Evolutionary conservation across 2,329 filamentous ascomycete genomes (phyloP).

Genomic region (Apiospora rasikravindrae): DNA sequence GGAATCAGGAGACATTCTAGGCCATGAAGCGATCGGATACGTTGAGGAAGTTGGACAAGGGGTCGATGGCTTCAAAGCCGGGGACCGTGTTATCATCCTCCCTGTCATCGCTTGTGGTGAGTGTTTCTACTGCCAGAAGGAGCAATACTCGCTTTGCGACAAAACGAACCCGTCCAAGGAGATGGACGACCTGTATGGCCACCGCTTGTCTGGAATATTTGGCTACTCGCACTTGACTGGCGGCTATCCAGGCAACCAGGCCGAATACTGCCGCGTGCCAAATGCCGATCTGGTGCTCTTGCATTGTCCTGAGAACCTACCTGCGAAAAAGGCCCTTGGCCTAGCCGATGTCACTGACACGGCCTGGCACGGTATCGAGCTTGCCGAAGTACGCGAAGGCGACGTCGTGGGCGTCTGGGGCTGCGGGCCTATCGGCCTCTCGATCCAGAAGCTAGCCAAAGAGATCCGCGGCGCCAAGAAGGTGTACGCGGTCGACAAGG

Average conservation of each 20-base stretch:
- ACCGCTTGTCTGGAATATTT: constrained; percentile 38
- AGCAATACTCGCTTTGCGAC: constrained; percentile 40
- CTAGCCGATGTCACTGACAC: constrained; percentile 39
- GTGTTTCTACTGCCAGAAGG: constrained; percentile 37
- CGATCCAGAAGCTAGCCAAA: constrained; percentile 35
- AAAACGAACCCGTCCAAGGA: constrained; percentile 36
- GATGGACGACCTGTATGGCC: constrained; percentile 36
- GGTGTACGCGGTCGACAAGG: constrained; percentile 41
- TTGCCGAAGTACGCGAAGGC: constrained; percentile 37
- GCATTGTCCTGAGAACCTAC: constrained; percentile 33
- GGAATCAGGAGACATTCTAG: constrained; percentile 18
- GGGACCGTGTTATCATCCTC: constrained; percentile 39
- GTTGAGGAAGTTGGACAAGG: constrained; percentile 34
- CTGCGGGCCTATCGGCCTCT: constrained; percentile 38
- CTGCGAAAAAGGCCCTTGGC: constrained; percentile 37
- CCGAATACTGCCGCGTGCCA: constrained; percentile 41
- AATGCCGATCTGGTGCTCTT: constrained; percentile 40
- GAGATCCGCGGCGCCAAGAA: constrained; percentile 36
- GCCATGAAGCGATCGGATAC: constrained; percentile 38
- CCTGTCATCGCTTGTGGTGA: constrained; percentile 38
- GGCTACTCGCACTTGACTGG: constrained; percentile 40
- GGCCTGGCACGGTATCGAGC: constrained; percentile 37
- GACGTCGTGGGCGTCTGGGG: constrained; percentile 41
- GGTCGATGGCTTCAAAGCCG: constrained; percentile 31
- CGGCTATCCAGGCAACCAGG: constrained; percentile 42